Conservation (phyloP, 2,329 filamentous ascomycete species). For the Fusarium compactum region DNA sequence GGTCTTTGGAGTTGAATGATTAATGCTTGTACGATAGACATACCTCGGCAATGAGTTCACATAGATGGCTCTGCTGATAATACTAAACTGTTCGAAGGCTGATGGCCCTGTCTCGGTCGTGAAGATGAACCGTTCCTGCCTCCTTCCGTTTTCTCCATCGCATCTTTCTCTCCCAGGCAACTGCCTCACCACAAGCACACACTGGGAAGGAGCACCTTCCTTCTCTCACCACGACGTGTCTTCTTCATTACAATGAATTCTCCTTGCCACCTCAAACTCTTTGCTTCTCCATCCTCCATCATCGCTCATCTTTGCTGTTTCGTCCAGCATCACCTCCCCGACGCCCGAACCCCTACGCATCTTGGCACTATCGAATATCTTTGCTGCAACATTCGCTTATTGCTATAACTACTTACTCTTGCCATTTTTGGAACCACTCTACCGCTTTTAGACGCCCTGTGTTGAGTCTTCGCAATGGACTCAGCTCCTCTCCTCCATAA, state of each 20-base stretch:
- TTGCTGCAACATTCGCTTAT: conserved; percentile 18
- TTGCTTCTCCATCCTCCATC: conserved; percentile 13
- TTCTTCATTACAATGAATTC: background rate
- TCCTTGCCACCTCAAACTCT: background rate
- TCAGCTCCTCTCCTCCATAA: conserved; percentile 52
- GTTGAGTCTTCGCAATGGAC: conserved; percentile 46
- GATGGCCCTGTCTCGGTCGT: fast-evolving
- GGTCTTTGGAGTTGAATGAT: background rate
- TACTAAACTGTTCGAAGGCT: background rate
- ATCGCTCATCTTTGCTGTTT: conserved; percentile 16
- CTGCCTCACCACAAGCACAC: background rate
- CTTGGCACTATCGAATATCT: conserved; percentile 20
- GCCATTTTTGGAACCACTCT: conserved; percentile 4
- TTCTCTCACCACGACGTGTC: background rate
- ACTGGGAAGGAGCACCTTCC: conserved; percentile 1
- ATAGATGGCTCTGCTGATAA: background rate
- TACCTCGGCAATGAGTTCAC: background rate
- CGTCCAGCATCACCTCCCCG: conserved; percentile 12
- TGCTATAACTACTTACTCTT: background rate
- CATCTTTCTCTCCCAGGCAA: background rate
- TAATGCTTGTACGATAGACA: conserved; percentile 22
- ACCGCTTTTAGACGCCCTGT: background rate
- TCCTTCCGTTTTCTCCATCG: background rate
- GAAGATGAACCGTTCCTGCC: background rate
- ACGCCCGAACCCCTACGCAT: conserved; percentile 15